phyloP scores from a whole-genome alignment of 2,329 filamentous ascomycete genomes.

The Fusarium drepaniforme region DNA sequence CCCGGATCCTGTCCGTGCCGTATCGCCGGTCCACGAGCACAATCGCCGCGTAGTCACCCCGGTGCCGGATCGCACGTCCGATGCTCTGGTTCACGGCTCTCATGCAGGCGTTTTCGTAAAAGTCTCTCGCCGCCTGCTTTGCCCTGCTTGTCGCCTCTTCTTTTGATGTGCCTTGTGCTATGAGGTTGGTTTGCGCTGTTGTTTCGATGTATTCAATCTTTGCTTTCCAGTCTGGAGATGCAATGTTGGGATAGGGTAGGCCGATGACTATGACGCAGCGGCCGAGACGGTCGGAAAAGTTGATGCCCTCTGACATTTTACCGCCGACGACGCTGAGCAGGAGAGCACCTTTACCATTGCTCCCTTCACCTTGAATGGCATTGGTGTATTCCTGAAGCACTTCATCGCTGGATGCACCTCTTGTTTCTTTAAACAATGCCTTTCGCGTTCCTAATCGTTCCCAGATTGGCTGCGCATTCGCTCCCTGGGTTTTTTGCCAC shows the following conservation, averaged over 20 bases:
- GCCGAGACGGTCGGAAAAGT: conserved; percentile 92
- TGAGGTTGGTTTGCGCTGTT: conserved; percentile 58
- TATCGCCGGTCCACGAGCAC: conserved; percentile 87
- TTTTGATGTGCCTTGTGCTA: conserved; percentile 29
- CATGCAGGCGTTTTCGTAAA: conserved; percentile 97
- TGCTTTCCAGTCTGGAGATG: conserved; percentile 92
- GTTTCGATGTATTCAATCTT: conserved; percentile 89
- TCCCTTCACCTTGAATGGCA: conserved; percentile 67
- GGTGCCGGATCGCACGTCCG: conserved; percentile 90
- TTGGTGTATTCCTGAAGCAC: conserved; percentile 79
- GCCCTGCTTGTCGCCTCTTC: conserved; percentile 47
- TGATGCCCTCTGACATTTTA: conserved; percentile 97
- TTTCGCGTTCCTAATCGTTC: conserved; percentile 70
- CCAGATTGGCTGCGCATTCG: conserved; percentile 63
- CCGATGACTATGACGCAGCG: conserved; percentile 93
- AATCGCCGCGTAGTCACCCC: conserved; percentile 90
- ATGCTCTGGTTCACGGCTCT: conserved; percentile 97
- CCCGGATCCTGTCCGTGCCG: conserved; percentile 76
- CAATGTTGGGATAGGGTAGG: conserved; percentile 91
- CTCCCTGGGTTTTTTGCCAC: conserved; percentile 64
- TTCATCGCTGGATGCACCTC: conserved; percentile 71
- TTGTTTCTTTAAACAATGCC: conserved; percentile 70
- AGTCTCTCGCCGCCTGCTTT: conserved; percentile 77
- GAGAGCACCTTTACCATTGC: conserved; percentile 71
- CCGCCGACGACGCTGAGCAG: conserved; percentile 93